These are phyloP conservation scores for Lavandula angustifolia DNA, from an alignment of 257 asterid species.

Conservation along the genomic window DNA sequence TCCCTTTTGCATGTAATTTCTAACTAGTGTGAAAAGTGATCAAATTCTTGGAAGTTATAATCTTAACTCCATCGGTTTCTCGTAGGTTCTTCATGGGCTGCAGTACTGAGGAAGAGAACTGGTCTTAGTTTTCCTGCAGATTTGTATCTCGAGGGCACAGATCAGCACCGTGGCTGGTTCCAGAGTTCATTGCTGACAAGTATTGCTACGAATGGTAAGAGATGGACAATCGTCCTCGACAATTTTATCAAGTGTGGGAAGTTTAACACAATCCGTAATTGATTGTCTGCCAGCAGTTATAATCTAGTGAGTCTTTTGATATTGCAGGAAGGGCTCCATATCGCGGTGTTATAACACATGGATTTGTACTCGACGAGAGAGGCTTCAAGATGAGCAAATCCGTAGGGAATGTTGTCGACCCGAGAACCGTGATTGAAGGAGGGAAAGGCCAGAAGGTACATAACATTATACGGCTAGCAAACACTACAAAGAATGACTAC, in stretches of 20 bases:
- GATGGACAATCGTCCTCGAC: constrained; percentile 4
- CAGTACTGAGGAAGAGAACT: constrained; percentile 78
- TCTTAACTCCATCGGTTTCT: constrained; percentile 22
- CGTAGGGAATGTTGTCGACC: constrained; percentile 94
- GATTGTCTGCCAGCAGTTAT: background rate
- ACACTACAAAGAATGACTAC: background rate
- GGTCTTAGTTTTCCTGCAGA: constrained; percentile 90
- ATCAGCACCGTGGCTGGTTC: constrained; percentile 99
- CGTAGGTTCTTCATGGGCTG: constrained; percentile 99
- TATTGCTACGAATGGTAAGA: constrained; percentile 84
- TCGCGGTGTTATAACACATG: constrained; percentile 82
- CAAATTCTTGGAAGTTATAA: constrained; percentile 1
- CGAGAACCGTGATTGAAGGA: constrained; percentile 85
- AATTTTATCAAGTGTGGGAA: background rate
- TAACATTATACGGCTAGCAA: constrained; percentile 8
- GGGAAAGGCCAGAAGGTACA: constrained; percentile 76
- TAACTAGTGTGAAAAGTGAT: background rate
- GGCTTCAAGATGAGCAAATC: constrained; percentile 99
- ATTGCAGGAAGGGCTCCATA: constrained; percentile 92
- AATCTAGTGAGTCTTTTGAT: constrained; percentile 8
- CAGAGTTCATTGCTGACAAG: constrained; percentile 94
- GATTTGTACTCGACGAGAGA: constrained; percentile 93
- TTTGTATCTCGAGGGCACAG: constrained; percentile 96
- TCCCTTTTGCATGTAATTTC: constrained; percentile 4
- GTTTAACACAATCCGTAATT: constrained; percentile 4